Evolutionary conservation across 306 rosid genomes (phyloP).

Genomic region (Medicago lupulina): DNA sequence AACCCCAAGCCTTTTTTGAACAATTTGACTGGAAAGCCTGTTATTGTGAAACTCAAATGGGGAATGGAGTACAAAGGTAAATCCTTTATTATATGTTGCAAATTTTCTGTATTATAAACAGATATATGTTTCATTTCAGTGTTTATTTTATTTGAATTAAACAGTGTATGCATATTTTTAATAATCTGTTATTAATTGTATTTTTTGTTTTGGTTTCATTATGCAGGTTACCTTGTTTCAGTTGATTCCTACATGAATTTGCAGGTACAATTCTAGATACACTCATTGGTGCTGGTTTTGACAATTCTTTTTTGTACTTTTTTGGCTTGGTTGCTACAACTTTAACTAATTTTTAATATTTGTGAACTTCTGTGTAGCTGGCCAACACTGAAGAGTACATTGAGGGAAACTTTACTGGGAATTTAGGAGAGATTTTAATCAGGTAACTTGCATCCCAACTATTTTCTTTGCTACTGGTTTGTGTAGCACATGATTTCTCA

Average conservation of each 20-base stretch:
- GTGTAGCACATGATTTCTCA: background rate
- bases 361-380: slow-evolving; percentile 43
- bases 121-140: background rate
- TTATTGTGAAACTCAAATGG: slow-evolving; percentile 62
- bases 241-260: slow-evolving; percentile 66
- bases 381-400: slow-evolving; percentile 65
- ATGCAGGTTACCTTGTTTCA: slow-evolving; percentile 57
- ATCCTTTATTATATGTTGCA: background rate
- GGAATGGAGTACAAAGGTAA: slow-evolving; percentile 69
- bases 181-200: background rate
- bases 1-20: slow-evolving; percentile 66
- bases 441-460: slow-evolving; percentile 43
- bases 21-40: slow-evolving; percentile 66
- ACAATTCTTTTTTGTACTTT: background rate
- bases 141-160: background rate
- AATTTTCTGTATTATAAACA: too few species aligned
- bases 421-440: slow-evolving; percentile 60
- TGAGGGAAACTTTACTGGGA: slow-evolving; percentile 61
- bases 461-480: background rate
- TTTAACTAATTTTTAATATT: background rate
- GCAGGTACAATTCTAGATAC: slow-evolving; percentile 44
- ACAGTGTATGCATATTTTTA: background rate
- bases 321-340: background rate
- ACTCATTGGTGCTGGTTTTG: background rate
- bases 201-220: background rate